Conservation (phyloP, 768 basidiomycete species). For the Mycena metata region DNA sequence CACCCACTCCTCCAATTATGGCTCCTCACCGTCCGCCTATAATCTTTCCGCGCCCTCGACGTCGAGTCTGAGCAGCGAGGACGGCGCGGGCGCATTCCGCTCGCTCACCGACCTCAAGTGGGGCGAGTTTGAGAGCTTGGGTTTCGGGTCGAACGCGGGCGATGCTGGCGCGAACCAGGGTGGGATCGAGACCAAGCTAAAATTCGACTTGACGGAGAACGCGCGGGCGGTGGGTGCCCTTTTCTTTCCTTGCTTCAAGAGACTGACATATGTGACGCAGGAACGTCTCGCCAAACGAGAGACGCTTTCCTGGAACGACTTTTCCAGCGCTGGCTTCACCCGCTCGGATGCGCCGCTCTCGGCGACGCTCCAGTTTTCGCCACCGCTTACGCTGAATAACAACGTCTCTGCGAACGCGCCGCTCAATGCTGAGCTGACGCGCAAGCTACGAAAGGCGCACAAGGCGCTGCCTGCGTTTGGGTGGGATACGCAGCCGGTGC, state of each 20-base stretch:
- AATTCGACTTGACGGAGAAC: slow-evolving; percentile 94
- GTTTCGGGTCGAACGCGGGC: slow-evolving; percentile 70
- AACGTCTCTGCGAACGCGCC: slow-evolving; percentile 61
- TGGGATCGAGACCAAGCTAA: slow-evolving; percentile 75
- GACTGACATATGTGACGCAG: slow-evolving; percentile 51
- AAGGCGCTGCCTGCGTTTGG: slow-evolving; percentile 88
- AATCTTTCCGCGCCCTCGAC: slow-evolving; percentile 41
- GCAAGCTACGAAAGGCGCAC: slow-evolving; percentile 88
- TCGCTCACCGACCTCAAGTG: slow-evolving; percentile 90
- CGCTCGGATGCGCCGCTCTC: slow-evolving; percentile 82
- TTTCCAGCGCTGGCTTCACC: slow-evolving; percentile 86
- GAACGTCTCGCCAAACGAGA: slow-evolving; percentile 79
- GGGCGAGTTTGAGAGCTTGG: slow-evolving; percentile 91
- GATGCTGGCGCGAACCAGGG: slow-evolving; percentile 54
- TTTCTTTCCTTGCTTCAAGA: slow-evolving; percentile 6
- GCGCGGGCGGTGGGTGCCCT: slow-evolving; percentile 69
- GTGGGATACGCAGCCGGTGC: slow-evolving; percentile 91
- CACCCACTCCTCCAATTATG: not conserved
- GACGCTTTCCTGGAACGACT: slow-evolving; percentile 93
- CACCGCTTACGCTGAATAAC: slow-evolving; percentile 51
- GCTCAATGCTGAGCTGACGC: slow-evolving; percentile 78
- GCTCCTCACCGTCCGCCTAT: slow-evolving; percentile 43
- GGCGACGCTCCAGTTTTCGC: slow-evolving; percentile 86
- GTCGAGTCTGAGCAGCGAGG: slow-evolving; percentile 53
- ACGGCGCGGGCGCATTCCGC: slow-evolving; percentile 77